Evolutionary conservation across 257 asterid species (phyloP).

Genomic region (Rubia yunnanensis): DNA sequence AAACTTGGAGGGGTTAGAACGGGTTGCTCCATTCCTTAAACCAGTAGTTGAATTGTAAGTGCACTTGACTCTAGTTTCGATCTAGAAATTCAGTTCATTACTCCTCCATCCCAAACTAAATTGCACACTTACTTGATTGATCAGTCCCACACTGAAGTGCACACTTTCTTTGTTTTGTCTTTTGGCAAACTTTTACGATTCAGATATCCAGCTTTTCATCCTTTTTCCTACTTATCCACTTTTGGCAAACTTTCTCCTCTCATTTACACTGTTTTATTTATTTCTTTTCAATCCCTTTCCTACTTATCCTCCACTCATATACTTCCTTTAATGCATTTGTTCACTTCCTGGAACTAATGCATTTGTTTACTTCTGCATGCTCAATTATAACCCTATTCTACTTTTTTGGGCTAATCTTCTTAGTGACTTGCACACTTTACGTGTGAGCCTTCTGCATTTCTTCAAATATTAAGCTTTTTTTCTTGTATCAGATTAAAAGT

Average conservation of each 20-base stretch:
- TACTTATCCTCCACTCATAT: not conserved
- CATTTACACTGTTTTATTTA: not conserved
- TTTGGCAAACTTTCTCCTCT: too few species aligned
- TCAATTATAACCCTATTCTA: not conserved
- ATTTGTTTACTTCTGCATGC: not conserved
- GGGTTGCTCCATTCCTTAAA: slow-evolving; percentile 87
- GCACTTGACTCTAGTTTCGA: slow-evolving; percentile 1
- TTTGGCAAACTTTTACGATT: not conserved
- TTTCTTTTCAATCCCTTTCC: not conserved
- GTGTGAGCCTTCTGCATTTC: not conserved
- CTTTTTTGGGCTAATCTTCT: not conserved
- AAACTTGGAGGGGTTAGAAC: slow-evolving; percentile 88
- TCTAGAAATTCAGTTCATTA: not conserved
- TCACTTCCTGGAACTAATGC: not conserved
- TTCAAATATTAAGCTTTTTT: not conserved
- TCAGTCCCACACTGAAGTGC: too few species aligned
- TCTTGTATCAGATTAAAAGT: not conserved
- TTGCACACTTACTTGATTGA: not conserved
- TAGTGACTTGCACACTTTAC: not conserved
- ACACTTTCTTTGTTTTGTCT: not conserved
- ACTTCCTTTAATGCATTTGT: not conserved
- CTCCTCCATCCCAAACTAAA: not conserved
- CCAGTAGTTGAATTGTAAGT: slow-evolving; percentile 84
- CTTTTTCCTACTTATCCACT: not conserved
- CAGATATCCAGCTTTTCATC: not conserved